Base-by-base conservation (phyloP, 106 monocot genomes). In the Phalaenopsis aphrodite region DNA sequence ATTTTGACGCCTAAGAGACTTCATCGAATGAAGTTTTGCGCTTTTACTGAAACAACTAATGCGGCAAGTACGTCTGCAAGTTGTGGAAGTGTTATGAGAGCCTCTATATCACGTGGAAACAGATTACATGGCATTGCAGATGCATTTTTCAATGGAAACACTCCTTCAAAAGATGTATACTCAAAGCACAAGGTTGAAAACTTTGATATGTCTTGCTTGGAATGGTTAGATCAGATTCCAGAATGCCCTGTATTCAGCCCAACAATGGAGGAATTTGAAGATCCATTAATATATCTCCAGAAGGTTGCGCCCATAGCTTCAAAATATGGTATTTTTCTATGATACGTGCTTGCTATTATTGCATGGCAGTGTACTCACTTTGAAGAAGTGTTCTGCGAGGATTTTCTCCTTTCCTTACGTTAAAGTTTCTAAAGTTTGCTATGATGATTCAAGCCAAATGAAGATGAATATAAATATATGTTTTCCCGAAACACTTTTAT, bases 201-300 rank as follows among this genome's bases (percentile, higher is more conserved):
- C 42, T 94, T 90, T 79, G 84, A 90, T 79, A 84, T 85, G 81
- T 88, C 90, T 41, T 85, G 90, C 85, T 76, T 92, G 48, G 94
- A 94, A 75, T 97, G 94, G 96, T 90, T 92, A 48, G 90, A 85
- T 36, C 90, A 87, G 83, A 92, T 97, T 58, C 87, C 94, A 30
- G 96, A 97, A 7, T 97, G 96, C 47, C 96, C 94, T 78, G 92
- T 92, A 7, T 97, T 89, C 79, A 78, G 41, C 48, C 96, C 96
- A 21, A 84, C 96, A 49, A 97, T 89, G 77, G 91, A 90, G 68
- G 94, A 97, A 80, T 94, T 97, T 86, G 88, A 94, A 38, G 88
- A 97, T 82, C 96, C 96, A 15, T 80, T 89, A 7, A 75, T 78
- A 75, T 97, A 92, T 90, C 80, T 97, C 69, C 96, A 92, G 76